Base-by-base conservation (phyloP, 2,329 filamentous ascomycete species). In the Xylaria arbuscula region DNA sequence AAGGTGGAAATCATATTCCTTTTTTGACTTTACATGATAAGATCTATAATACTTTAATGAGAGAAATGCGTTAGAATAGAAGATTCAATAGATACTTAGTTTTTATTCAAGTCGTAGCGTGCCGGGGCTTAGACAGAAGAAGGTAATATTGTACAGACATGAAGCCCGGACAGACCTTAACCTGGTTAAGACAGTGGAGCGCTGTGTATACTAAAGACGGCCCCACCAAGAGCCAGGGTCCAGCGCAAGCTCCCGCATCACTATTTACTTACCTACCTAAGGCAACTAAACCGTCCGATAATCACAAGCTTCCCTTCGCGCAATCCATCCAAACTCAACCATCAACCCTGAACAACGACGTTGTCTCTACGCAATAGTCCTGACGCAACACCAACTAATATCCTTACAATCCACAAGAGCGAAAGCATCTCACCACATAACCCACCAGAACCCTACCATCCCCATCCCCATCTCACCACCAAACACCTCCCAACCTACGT, bases 301-400 rank as follows among this genome's bases (percentile, higher is more conserved):
- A 59, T 61, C 56, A 65, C 53, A 67, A 67, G 60, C 65, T 64
- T 64, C 19, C 50, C 15, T 54, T 48, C 24, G 9, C 40, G 22
- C 34, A 24, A 55, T 6, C 24, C 24, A 54, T 24, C 3, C 7
- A 32, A 36, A 13, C 32, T 45, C 28, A 2, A 48, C 24, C 24
- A n/a, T 19, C 22, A 17, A 32, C 13, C 61, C 42, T 32, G 15
- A 11, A 57, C 53, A 17, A 51, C 61, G 32, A 51, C 53, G 34
- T 22, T 13, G 22, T 50, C n/a, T 13, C n/a, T 9, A 13, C 3
- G 19, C n/a, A 2, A 50, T 28, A 36, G 45, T 15, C 28, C 10
- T 50, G 13, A 9, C 40, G 36, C 22, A 32, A 11, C 42, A 55
- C n/a, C 15, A n/a, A 66, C 9, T 5, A 22, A 55, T 56, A 66